Evolutionary conservation across 176 grass and related monocot genomes (phyloP), one percentile per base, ranked within the genome.

Genomic region (Thalia dealbata): DNA sequence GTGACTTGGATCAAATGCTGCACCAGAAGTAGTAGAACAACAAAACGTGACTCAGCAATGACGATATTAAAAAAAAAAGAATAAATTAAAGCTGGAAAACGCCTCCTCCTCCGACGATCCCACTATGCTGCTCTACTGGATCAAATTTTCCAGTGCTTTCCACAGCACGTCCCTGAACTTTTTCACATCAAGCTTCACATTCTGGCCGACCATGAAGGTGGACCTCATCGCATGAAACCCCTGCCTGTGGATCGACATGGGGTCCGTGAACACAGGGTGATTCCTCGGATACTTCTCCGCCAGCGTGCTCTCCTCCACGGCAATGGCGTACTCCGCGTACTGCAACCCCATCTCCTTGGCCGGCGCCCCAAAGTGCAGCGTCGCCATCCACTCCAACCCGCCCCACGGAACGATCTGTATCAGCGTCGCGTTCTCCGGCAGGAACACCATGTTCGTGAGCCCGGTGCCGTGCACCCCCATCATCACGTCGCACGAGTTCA

Each of bases 361-460:
- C 8, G 88, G 81, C 2, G 21, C 26, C 13, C 81, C 81, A 0
- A 81, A 91, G 25, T 74, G 86, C 7, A 73, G 54, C 2, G 77
- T 61, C 1, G 86, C 84, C 22, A 87, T 88, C 81, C 66, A 78
- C 10, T 89, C 83, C 0, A 96, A 52, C 7, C 44, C 42, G 6
- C 92, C 92, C 13, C 81, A 89, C 0, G 88, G 92, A 70, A 96
- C 86, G 23, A 96, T 69, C 70, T 96, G 92, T 32, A 91, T 82
- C 76, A 96, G 19, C 19, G 84, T 76, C 0, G 79, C 83, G 0
- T 81, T 74, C 1, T 71, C 73, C 52, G 70, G 77, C 50, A 96
- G 78, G 71, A 91, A 96, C 58, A 96, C 79, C 79, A 89, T 86
- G 60, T 96, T 96, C 0, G 92, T 91, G 52, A 96, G 73, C 54